These are phyloP conservation scores for Trichothecium roseum DNA, from an alignment of 2,329 filamentous ascomycete species.

Conservation along the genomic window DNA sequence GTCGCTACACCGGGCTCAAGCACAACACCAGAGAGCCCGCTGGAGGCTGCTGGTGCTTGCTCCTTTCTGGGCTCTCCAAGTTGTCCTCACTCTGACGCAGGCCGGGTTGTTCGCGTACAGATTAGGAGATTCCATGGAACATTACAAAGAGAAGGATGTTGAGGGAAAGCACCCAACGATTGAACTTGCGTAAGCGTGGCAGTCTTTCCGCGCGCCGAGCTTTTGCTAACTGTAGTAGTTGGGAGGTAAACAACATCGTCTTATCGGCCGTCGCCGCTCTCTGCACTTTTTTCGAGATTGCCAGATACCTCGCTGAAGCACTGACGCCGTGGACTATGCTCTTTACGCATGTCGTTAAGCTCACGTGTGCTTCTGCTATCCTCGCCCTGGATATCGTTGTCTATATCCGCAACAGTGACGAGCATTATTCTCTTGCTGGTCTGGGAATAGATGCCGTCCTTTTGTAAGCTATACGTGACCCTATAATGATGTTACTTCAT, in stretches of 20 bases:
- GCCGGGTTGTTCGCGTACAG: conserved; percentile 44
- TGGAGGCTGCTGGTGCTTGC: conserved; percentile 38
- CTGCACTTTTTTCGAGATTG: conserved; percentile 36
- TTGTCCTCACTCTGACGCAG: conserved; percentile 31
- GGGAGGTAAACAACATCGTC: conserved; percentile 41
- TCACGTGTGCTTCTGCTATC: conserved; percentile 33
- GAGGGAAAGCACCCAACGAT: conserved; percentile 29
- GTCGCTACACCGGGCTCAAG: conserved; percentile 37
- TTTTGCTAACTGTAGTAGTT: conserved; percentile 23
- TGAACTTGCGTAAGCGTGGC: conserved; percentile 37
- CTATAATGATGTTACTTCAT: conserved; percentile 1
- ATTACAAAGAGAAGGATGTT: conserved; percentile 28
- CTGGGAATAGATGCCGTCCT: conserved; percentile 36
- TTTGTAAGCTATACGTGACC: conserved; percentile 28
- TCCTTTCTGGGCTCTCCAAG: conserved; percentile 40
- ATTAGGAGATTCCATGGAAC: conserved; percentile 33
- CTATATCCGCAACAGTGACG: conserved; percentile 33
- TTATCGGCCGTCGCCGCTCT: conserved; percentile 36
- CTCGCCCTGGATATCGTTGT: conserved; percentile 41
- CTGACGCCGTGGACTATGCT: conserved; percentile 46
- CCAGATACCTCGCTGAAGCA: conserved; percentile 34
- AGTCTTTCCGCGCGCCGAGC: neutral
- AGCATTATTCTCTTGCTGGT: conserved; percentile 36
- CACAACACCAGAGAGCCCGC: conserved; percentile 39
- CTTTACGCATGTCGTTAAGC: conserved; percentile 38